Conservation (phyloP, 345 rosid genomes). For the Populus nigra region DNA sequence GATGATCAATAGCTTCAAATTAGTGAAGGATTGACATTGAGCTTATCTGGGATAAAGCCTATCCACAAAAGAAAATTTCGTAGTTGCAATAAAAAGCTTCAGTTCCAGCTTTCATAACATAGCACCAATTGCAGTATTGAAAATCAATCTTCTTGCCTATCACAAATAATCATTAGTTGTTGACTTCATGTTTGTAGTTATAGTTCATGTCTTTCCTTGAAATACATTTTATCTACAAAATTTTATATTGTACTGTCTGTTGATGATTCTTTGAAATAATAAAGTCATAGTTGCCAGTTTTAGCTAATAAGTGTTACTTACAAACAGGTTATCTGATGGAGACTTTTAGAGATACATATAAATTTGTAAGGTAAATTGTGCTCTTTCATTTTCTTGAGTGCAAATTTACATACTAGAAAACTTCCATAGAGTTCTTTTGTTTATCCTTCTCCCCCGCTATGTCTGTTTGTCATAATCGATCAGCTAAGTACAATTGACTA, state of each 20-base stretch:
- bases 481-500: not conserved
- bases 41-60: not conserved
- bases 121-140: not conserved
- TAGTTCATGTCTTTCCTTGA: not conserved
- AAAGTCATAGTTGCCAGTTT: not conserved
- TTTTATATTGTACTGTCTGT: not conserved
- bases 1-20: too few species aligned
- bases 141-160: not conserved
- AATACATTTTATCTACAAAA: not conserved
- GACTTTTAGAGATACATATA: constrained; percentile 32
- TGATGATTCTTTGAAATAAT: not conserved
- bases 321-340: constrained; percentile 41
- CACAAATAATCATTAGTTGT: not conserved
- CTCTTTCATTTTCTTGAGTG: not conserved
- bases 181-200: not conserved
- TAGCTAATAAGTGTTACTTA: constrained; percentile 14
- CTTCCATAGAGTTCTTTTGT: not conserved
- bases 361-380: constrained; percentile 29
- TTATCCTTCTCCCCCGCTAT: not conserved
- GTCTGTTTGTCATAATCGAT: not conserved
- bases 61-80: not conserved
- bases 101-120: not conserved
- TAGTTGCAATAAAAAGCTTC: not conserved
- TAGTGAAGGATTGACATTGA: too few species aligned
- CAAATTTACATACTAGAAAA: not conserved